Percentiles rank a stretch among this genome's conserved stretches.
phyloP scores from a whole-genome alignment of 441 rosid species.

The Adansonia grandidieri region DNA sequence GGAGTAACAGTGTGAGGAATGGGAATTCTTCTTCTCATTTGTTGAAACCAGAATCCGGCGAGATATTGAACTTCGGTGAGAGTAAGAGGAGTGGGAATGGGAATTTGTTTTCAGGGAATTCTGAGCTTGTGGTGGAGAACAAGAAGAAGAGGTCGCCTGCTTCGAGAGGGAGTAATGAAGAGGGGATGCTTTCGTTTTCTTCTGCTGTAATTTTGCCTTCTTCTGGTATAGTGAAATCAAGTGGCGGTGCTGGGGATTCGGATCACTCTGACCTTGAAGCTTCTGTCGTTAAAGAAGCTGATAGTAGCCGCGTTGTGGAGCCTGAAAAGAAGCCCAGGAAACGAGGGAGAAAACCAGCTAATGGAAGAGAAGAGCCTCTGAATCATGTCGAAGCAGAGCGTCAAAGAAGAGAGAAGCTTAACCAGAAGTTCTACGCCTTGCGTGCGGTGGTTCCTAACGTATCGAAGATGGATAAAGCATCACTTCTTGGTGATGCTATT shows the following conservation, averaged over 20 bases:
- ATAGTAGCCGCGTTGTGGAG: slow-evolving; percentile 62
- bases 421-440: slow-evolving; percentile 86
- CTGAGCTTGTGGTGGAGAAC: slow-evolving; percentile 40
- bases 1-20: slow-evolving; percentile 39
- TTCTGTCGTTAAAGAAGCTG: slow-evolving; percentile 77
- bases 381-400: slow-evolving; percentile 99
- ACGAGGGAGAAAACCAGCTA: slow-evolving; percentile 93
- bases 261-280: slow-evolving; percentile 95
- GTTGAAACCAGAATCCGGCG: slow-evolving; percentile 73
- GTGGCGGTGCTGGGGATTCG: slow-evolving; percentile 67
- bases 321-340: slow-evolving; percentile 91
- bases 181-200: slow-evolving; percentile 51
- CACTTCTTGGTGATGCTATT: slow-evolving; percentile 90
- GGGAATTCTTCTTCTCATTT: slow-evolving; percentile 45
- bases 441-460: slow-evolving; percentile 97
- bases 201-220: slow-evolving; percentile 67
- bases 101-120: slow-evolving; percentile 45
- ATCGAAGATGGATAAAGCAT: slow-evolving; percentile 98
- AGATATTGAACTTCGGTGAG: slow-evolving; percentile 66
- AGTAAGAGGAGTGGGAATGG: slow-evolving; percentile 62
- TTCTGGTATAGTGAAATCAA: slow-evolving; percentile 56
- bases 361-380: slow-evolving; percentile 94
- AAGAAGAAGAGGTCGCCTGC: slow-evolving; percentile 60
- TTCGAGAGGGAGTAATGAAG: slow-evolving; percentile 13
- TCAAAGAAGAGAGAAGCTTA: slow-evolving; percentile 96